Conservation (phyloP, 805 yeast species). For the Zygosaccharomyces kombuchaensis region DNA sequence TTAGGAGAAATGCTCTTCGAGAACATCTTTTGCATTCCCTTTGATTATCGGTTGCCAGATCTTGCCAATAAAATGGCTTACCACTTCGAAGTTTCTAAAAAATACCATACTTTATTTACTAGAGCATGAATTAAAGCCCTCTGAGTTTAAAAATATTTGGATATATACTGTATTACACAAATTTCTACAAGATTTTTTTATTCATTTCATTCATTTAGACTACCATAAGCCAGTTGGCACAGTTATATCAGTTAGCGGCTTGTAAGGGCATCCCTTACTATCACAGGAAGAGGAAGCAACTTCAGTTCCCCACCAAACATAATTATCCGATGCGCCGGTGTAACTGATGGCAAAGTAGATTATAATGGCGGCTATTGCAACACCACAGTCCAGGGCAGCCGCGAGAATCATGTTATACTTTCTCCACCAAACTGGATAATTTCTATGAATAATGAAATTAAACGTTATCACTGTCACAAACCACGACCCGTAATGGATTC, state of each 20-base stretch:
- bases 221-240: too few species aligned
- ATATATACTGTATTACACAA: too few species aligned
- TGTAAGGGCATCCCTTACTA: slow-evolving; percentile 16
- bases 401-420: slow-evolving; percentile 66
- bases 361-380: slow-evolving; percentile 57
- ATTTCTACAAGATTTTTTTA: too few species aligned
- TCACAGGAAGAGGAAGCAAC: slow-evolving; percentile 42
- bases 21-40: too few species aligned
- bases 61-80: too few species aligned
- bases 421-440: slow-evolving; percentile 68
- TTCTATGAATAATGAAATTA: slow-evolving; percentile 52
- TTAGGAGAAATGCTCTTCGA: too few species aligned
- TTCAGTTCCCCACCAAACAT: slow-evolving; percentile 66
- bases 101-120: too few species aligned
- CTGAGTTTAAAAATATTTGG: too few species aligned
- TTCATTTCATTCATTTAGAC: too few species aligned
- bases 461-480: slow-evolving; percentile 52
- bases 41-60: too few species aligned
- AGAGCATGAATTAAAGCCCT: too few species aligned
- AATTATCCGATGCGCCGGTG: slow-evolving; percentile 35
- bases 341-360: slow-evolving; percentile 50
- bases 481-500: slow-evolving; percentile 56
- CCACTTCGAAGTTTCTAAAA: too few species aligned
- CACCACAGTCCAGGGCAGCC: slow-evolving; percentile 63
- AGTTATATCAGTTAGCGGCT: background rate